Evolutionary conservation across 2,329 filamentous ascomycete genomes (phyloP), one percentile per base, ranked within the genome.

Genomic region (Plenodomus tracheiphilus): DNA sequence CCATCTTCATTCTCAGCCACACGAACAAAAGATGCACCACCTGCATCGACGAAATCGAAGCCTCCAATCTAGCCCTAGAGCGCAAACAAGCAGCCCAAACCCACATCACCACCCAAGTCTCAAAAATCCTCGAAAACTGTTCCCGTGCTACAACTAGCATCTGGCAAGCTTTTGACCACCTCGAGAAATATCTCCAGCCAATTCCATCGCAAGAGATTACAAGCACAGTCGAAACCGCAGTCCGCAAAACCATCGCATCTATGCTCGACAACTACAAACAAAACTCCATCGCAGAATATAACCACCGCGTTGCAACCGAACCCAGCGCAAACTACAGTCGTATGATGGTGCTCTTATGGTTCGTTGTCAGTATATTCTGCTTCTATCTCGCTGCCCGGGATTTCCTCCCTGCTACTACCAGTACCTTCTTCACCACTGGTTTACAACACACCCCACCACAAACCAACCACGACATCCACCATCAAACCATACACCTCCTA

Each of bases 121-220:
- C 41, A 19, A 53, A 59, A 38, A 18, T 65, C 10, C 21, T 61
- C 9, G 51, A 58, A 25, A 39, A 59, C 39, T 51, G 49, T 7
- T 55, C 57, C 0, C 35, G 19, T 8, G 53, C 59, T 11, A 56
- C 60, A 7, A 35, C 50, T 10, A 21, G 41, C 16, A 46, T 61
- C 7, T 65, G 56, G 40, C 30, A 40, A 17, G 54, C 60, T 2
- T 42, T 56, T 18, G 57, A 64, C 35, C 2, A 53, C 2, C 48
- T 64, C 9, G 46, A 44, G 2, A 15, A 4, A 4, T 32, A 4
- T 11, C 28, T 32, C 9, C 28, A 32, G 13, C 28, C 28, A 4
- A 15, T 15, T 11, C 13, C 13, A 11, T 32, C 28, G 4, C 6
- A 15, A 15, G 28, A 43, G 43, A 17, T 30, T 32, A 2, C 13